Base-by-base conservation (phyloP, 2,329 filamentous ascomycete species). In the Colletotrichum liaoningense region DNA sequence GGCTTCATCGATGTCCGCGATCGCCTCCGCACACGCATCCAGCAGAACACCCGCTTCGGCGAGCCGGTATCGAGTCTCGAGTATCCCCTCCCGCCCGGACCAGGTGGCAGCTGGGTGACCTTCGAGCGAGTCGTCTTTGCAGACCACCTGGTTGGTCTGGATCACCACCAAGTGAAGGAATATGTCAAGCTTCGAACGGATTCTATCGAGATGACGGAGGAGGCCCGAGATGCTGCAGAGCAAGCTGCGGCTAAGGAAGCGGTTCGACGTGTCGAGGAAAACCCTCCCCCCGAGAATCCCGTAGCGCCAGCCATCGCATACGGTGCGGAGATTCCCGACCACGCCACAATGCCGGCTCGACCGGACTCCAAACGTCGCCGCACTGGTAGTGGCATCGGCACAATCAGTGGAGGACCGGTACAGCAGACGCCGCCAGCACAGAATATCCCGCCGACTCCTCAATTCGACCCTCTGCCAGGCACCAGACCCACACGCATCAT, bases 1-100 rank as follows among this genome's bases (percentile, higher is more conserved):
- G 90, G 90, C 5, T 92, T 92, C 73, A 91, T 92, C 62, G 90
- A 92, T 73, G 83, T 89, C 12, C 83, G 89, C 22, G 90, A 92
- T 67, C 86, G 90, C 1, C 84, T 92, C 1, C 88, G 90, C 30
- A 92, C 90, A 2, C 86, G 89, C 7, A 88, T 91, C 49, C 88
- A 90, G 76, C 82, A 83, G 0, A 81, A 83, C 62, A 89, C 86
- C 57, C 85, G 87, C 26, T 78, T 81, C 2, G 88, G 88, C 14
- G 84, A 88, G 12, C 77, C 82, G 2, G 82, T 91, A 33, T 74
- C 72, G 2, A 72, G 57, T n/a, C 35, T 64, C 12, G 73, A 76
- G 14, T 85, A 85, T 78, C 82, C 88, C 38, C 77, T 90, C 4
- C 90, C 89, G 1, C 86, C 88, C 2, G 90, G 89, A 0, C 88